These are phyloP conservation scores for Pyrenophora tritici-repentis DNA, from an alignment of 2,329 filamentous ascomycete genomes.

Conservation along the genomic window DNA sequence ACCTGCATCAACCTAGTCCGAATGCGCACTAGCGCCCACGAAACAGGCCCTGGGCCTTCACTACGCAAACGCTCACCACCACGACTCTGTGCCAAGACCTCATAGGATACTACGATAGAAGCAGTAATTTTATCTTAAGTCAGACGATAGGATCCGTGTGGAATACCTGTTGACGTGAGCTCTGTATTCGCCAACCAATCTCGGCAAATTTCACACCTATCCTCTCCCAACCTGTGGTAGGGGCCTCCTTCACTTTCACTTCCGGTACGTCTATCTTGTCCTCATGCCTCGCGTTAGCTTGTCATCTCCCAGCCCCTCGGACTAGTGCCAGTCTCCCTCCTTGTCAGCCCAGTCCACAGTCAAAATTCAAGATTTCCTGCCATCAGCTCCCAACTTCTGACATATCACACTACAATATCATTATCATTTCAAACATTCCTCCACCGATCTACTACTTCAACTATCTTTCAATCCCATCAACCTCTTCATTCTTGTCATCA, in stretches of 20 bases:
- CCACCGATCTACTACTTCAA: not conserved
- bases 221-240: not conserved
- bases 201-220: not conserved
- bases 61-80: slow-evolving; percentile 8
- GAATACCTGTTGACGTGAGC: not conserved
- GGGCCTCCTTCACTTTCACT: slow-evolving; percentile 15
- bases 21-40: slow-evolving; percentile 20
- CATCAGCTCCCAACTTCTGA: slow-evolving; percentile 1
- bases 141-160: too few species aligned
- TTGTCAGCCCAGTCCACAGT: not conserved
- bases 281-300: not conserved
- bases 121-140: not conserved
- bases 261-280: slow-evolving; percentile 19
- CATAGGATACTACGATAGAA: not conserved
- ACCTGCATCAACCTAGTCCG: slow-evolving; percentile 18
- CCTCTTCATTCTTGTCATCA: not conserved
- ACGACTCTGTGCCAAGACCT: slow-evolving; percentile 9
- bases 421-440: not conserved
- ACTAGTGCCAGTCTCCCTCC: not conserved
- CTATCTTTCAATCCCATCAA: not conserved
- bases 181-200: not conserved
- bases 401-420: not conserved
- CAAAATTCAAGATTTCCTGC: not conserved
- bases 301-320: slow-evolving; percentile 11
- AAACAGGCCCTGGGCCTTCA: slow-evolving; percentile 20